Evolutionary conservation across 2,329 filamentous ascomycete genomes (phyloP).

Genomic region (Remersonia thermophila): DNA sequence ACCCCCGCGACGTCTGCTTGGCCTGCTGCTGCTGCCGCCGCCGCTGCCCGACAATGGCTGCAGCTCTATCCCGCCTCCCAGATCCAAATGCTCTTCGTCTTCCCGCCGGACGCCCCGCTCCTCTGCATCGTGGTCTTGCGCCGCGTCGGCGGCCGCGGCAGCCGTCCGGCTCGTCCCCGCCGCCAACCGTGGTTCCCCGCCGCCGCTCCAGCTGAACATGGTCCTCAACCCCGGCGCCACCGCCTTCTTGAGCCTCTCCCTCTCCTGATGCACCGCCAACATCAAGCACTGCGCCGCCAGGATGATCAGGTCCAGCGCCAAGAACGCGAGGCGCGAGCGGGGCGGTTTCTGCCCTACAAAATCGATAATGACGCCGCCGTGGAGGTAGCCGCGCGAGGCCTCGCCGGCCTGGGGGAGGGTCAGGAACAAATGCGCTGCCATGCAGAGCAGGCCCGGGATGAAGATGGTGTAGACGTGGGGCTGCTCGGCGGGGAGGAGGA

Average conservation of each 20-base stretch:
- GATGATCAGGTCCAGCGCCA: slow-evolving; percentile 44
- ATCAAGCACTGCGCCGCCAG: slow-evolving; percentile 49
- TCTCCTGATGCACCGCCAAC: slow-evolving; percentile 49
- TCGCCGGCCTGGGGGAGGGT: slow-evolving; percentile 45
- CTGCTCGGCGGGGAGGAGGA: slow-evolving; percentile 27
- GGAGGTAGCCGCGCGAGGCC: slow-evolving; percentile 50
- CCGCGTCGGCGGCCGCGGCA: slow-evolving; percentile 12
- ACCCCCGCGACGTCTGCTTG: background rate
- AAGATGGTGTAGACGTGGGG: slow-evolving; percentile 47
- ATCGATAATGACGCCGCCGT: slow-evolving; percentile 55
- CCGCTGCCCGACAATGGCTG: slow-evolving; percentile 23
- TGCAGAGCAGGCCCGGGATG: slow-evolving; percentile 46
- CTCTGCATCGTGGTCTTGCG: slow-evolving; percentile 43
- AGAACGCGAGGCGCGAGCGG: slow-evolving; percentile 40
- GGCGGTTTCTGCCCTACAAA: slow-evolving; percentile 56
- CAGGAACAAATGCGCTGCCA: slow-evolving; percentile 46
- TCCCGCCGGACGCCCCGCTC: slow-evolving; percentile 39
- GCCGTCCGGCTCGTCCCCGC: too few relatives aligned
- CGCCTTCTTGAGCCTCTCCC: slow-evolving; percentile 41
- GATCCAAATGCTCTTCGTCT: slow-evolving; percentile 24
- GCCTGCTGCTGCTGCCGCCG: slow-evolving; percentile 13
- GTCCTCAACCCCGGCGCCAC: slow-evolving; percentile 22
- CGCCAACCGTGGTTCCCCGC: too few relatives aligned
- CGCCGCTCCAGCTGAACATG: too few relatives aligned
- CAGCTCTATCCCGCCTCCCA: slow-evolving; percentile 34